These are phyloP conservation scores for Gossypioides kirkii DNA, from an alignment of 345 rosid species.

Conservation along the genomic window DNA sequence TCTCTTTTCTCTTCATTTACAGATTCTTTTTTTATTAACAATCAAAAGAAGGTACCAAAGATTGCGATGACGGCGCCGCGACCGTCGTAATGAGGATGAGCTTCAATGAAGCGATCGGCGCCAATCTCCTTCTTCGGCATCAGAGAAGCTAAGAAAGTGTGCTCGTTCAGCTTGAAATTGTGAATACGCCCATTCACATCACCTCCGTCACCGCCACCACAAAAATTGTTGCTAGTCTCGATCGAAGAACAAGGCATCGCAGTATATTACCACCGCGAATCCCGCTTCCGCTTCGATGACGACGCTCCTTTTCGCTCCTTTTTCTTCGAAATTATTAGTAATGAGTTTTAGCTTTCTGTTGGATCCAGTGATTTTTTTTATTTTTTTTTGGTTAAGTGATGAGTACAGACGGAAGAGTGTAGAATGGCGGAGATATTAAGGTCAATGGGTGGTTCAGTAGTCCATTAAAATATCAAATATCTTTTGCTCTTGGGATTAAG, in stretches of 20 bases:
- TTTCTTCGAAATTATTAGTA: neutral
- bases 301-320: constrained; percentile 8
- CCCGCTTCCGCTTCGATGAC: constrained; percentile 11
- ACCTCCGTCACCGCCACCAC: constrained; percentile 35
- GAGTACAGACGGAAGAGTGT: constrained; percentile 18
- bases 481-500: too few species aligned
- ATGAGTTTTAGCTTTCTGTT: neutral
- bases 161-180: constrained; percentile 67
- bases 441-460: neutral
- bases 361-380: constrained; percentile 3
- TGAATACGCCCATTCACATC: constrained; percentile 53
- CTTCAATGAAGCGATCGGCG: constrained; percentile 79
- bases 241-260: constrained; percentile 74
- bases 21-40: neutral
- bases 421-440: neutral
- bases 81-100: constrained; percentile 79
- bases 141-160: constrained; percentile 87
- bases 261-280: constrained; percentile 25
- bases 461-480: too few species aligned
- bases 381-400: neutral
- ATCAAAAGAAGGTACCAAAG: constrained; percentile 46
- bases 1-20: neutral
- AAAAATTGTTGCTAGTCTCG: constrained; percentile 31
- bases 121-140: constrained; percentile 94
- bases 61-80: constrained; percentile 84